Base-by-base conservation (phyloP, 2,329 filamentous ascomycete genomes). In the Fusarium graminum region DNA sequence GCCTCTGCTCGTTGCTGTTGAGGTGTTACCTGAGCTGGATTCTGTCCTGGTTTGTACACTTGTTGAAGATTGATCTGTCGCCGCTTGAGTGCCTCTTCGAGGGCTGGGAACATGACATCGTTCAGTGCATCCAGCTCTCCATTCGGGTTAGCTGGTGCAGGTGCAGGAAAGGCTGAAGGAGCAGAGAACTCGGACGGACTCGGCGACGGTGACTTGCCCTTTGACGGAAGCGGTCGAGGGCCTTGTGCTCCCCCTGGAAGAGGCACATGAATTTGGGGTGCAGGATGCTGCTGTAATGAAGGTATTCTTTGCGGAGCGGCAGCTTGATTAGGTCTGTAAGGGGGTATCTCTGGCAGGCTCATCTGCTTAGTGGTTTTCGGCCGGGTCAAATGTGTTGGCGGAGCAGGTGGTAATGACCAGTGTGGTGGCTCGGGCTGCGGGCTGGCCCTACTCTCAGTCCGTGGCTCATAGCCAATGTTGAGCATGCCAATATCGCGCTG, bases 71-170 rank as follows among this genome's bases (percentile, higher is more conserved):
- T 82, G 67, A 85, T 85, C 74, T 88, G 86, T 52, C 95, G 90
- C 50, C 95, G 87, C 76, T 93, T 92, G 19, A 98, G 87, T 9
- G 95, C 93, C 69, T 95, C 92, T 78, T 97, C 93, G 3, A 99
- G 85, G 3, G 95, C 94, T 1, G 95, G 95, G 65, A 98, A 89
- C 36, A 99, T 92, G 49, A 99, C 94, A 69, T 94, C 92, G 74
- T 91, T 92, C 2, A 97, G 85, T 3, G 94, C 93, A 52, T 96
- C 95, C 22, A 97, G 85, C 58, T 96, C 91, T 13, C 86, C 88
- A 55, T 87, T 86, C 25, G 86, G 78, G 62, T 86, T 87, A 3
- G 83, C 74, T 1, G 88, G 85, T 2, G 86, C 82, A 8, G 83
- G 84, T 25, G 83, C 81, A 5, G 87, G 87, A 71, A 88, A 88